Conservation (phyloP, 2,329 filamentous ascomycete species). For the Fusarium sp. region DNA sequence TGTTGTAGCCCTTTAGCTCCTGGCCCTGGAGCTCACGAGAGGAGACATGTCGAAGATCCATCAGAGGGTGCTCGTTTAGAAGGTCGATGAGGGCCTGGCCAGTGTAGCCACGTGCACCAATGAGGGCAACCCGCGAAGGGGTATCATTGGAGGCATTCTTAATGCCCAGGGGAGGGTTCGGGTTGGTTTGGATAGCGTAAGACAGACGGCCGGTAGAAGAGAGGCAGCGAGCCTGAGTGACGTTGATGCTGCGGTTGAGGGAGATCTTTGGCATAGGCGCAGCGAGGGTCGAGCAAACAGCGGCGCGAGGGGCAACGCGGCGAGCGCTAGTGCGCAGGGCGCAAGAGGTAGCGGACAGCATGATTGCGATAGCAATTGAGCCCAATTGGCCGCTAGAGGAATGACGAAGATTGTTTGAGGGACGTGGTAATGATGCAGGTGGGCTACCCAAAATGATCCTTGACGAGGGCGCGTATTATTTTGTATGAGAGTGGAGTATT, state of each 20-base stretch:
- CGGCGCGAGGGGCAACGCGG: slow-evolving; percentile 11
- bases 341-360: slow-evolving; percentile 30
- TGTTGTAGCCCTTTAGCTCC: slow-evolving; percentile 88
- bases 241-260: slow-evolving; percentile 6
- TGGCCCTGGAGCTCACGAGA: slow-evolving; percentile 91
- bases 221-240: slow-evolving; percentile 10
- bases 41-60: slow-evolving; percentile 91
- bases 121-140: slow-evolving; percentile 84
- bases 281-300: slow-evolving; percentile 33
- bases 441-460: slow-evolving; percentile 13
- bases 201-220: slow-evolving; percentile 6
- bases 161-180: slow-evolving; percentile 88
- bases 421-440: slow-evolving; percentile 1
- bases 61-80: slow-evolving; percentile 85
- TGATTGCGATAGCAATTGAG: slow-evolving; percentile 9
- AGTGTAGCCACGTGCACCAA: slow-evolving; percentile 93
- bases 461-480: slow-evolving; percentile 13
- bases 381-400: slow-evolving; percentile 23
- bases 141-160: slow-evolving; percentile 87
- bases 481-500: slow-evolving; percentile 11
- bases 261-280: slow-evolving; percentile 13
- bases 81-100: slow-evolving; percentile 90
- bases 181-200: slow-evolving; percentile 64
- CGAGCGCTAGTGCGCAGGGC: slow-evolving; percentile 29
- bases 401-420: neutral